These are phyloP conservation scores for Picea abies DNA, from an alignment of 83 land plant species.

Conservation along the genomic window DNA sequence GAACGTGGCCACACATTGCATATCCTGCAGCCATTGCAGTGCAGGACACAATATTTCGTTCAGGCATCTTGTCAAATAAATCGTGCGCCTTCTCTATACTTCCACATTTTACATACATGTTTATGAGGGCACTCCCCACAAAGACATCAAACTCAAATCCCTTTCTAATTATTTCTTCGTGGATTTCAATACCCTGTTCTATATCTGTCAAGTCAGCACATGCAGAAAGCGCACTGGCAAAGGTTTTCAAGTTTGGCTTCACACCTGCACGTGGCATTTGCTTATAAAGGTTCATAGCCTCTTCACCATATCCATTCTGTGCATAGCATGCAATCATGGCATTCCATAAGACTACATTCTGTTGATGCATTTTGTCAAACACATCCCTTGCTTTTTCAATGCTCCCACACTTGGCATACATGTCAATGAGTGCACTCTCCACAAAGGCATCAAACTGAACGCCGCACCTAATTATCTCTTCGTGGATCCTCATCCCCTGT, in stretches of 20 bases:
- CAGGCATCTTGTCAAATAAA: not conserved
- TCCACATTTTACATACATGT: slow-evolving; percentile 19
- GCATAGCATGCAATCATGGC: slow-evolving; percentile 27
- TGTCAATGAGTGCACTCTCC: slow-evolving; percentile 64
- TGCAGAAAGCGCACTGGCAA: slow-evolving; percentile 24
- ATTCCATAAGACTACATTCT: slow-evolving; percentile 29
- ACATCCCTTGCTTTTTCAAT: slow-evolving; percentile 45
- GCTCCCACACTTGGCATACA: slow-evolving; percentile 59
- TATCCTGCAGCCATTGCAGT: slow-evolving; percentile 32
- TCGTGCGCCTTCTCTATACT: no score
- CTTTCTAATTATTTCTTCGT: slow-evolving; percentile 1
- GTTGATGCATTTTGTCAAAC: slow-evolving; percentile 24
- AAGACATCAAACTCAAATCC: slow-evolving; percentile 21
- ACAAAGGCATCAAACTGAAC: slow-evolving; percentile 41
- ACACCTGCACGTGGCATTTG: slow-evolving; percentile 21
- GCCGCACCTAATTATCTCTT: slow-evolving; percentile 40
- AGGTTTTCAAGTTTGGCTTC: slow-evolving; percentile 27
- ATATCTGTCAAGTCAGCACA: slow-evolving; percentile 20
- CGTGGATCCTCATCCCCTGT: slow-evolving; percentile 51
- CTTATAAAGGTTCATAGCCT: slow-evolving; percentile 16
- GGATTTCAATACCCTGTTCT: slow-evolving; percentile 9
- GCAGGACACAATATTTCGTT: slow-evolving; percentile 25
- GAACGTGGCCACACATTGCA: slow-evolving; percentile 14
- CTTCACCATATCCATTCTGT: slow-evolving; percentile 18
- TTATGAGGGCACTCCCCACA: slow-evolving; percentile 10